Base-by-base conservation (phyloP, 2,329 filamentous ascomycete species). In the Elsinoe perseae region DNA sequence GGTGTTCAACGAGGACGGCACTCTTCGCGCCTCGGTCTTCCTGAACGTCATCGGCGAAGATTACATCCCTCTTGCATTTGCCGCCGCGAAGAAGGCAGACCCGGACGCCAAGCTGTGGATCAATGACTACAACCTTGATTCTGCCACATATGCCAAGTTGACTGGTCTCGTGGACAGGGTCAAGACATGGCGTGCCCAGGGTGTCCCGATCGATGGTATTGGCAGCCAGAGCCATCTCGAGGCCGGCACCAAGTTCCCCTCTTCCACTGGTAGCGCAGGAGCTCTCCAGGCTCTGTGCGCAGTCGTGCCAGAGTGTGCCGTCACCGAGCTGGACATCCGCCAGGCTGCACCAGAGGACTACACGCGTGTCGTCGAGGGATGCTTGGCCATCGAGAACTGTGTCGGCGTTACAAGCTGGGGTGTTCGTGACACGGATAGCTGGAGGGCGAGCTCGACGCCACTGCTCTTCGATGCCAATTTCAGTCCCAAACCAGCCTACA, bases 91-190 rank as follows among this genome's bases (percentile, higher is more conserved):
- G 53, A 75, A 75, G 7, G 84, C 83, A 12, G 86, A 89, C 67
- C 83, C 85, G 2, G 64, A 70, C 56, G 84, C 82, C 2, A 85
- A 84, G 70, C 75, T 89, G 36, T 90, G 87, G 74, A 86, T 89
- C 72, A 90, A 89, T 70, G 85, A 89, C 65, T 77, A 75, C 67
- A 77, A 76, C 72, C 77, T 86, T 54, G 84, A 86, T 70, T 74
- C 69, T 42, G 76, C 83, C 16, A 76, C 63, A 61, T 77, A 78
- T 63, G 73, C 77, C 60, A 89, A 89, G 74, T 75, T 75, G 3
- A 72, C 68, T 14, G 75, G 70, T 46, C 80, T 85, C 73, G 74
- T 79, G 3, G 67, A 65, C 32, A 73, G 83, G 64, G 84, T 89
- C 61, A 79, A 79, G 64, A 78, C 82, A 65, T 86, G 83, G 83